Evolutionary conservation across 1,284 basidiomycete genomes (phyloP).

Genomic region (Porodaedalea pini): DNA sequence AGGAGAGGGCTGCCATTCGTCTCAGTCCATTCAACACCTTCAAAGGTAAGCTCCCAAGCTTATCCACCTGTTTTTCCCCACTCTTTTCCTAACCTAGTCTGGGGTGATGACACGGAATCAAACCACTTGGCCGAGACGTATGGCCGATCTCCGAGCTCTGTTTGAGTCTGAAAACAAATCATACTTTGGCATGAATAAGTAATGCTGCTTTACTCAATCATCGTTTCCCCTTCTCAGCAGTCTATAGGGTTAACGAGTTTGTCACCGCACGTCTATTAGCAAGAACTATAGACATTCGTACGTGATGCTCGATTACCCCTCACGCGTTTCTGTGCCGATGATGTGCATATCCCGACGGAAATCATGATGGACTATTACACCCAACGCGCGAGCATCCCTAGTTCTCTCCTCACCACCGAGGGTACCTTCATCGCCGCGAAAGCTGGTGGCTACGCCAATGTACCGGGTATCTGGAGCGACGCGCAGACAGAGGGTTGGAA

Average conservation of each 20-base stretch:
- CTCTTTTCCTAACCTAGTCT: slow-evolving; percentile 15
- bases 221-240: too few species aligned
- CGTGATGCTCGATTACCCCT: too few species aligned
- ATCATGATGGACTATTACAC: slow-evolving; percentile 27
- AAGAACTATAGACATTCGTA: too few species aligned
- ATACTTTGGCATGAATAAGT: too few species aligned
- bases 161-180: too few species aligned
- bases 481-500: slow-evolving; percentile 32
- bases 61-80: slow-evolving; percentile 27
- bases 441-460: slow-evolving; percentile 22
- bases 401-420: slow-evolving; percentile 32
- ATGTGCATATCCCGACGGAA: slow-evolving; percentile 27
- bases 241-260: too few species aligned
- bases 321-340: too few species aligned
- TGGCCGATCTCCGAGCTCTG: too few species aligned
- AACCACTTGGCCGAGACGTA: too few species aligned
- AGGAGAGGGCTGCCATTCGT: slow-evolving; percentile 34
- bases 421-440: slow-evolving; percentile 29
- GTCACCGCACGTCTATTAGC: too few species aligned
- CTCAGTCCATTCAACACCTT: slow-evolving; percentile 33
- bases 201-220: too few species aligned
- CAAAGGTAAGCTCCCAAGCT: slow-evolving; percentile 22
- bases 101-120: background rate
- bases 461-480: too few species aligned
- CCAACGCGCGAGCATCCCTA: slow-evolving; percentile 28